A percentile compares a stretch with the other conserved stretches of the same genome.
These are phyloP conservation scores for Xylaria curta DNA, from an alignment of 495 filamentous ascomycete genomes.

Conservation along the genomic window DNA sequence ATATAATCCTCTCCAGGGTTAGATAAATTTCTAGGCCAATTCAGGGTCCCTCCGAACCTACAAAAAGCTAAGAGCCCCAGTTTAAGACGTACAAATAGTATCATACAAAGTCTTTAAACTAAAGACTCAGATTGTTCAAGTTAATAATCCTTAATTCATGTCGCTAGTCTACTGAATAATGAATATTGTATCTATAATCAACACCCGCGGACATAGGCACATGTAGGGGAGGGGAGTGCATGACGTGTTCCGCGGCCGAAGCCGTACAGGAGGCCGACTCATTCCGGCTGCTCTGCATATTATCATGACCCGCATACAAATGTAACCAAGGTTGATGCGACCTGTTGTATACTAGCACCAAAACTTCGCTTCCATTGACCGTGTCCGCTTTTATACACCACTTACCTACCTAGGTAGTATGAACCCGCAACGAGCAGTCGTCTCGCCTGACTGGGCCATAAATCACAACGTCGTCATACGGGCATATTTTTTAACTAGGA, in stretches of 20 bases:
- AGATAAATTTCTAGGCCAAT: background rate
- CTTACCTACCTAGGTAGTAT: background rate
- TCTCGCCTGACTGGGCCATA: background rate
- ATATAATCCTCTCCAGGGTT: background rate
- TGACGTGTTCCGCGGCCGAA: background rate
- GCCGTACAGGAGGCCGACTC: constrained; percentile 5
- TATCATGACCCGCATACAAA: constrained; percentile 9
- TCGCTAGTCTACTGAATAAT: background rate
- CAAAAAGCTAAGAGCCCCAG: background rate
- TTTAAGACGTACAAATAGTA: background rate
- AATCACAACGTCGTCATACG: background rate
- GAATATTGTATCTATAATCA: background rate
- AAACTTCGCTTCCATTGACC: background rate
- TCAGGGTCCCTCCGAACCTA: background rate
- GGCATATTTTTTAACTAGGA: background rate
- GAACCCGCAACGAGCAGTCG: background rate
- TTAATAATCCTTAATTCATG: background rate
- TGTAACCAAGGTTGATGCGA: background rate
- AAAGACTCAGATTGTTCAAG: background rate
- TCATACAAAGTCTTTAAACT: background rate
- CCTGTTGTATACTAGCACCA: background rate
- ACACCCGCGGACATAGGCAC: background rate
- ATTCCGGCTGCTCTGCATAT: constrained; percentile 10
- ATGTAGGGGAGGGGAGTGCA: background rate
- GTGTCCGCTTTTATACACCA: background rate